Conservation (phyloP, 768 basidiomycete genomes). For the Pseudohyphozyma bogoriensis region DNA sequence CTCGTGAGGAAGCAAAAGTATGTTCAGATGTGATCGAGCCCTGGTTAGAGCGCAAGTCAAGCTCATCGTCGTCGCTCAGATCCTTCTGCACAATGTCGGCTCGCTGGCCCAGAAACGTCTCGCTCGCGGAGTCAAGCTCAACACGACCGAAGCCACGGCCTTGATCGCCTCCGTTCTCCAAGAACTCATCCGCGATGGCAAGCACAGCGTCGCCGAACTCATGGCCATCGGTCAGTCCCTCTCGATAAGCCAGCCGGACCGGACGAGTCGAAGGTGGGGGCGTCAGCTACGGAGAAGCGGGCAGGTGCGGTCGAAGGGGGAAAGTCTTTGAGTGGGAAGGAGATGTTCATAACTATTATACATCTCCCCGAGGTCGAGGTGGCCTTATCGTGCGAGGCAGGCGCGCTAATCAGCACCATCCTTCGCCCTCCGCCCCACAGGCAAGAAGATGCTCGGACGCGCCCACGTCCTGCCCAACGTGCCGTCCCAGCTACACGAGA, state of each 20-base stretch:
- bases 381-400: no score
- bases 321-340: no score
- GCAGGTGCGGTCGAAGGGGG: no score
- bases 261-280: no score
- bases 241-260: no score
- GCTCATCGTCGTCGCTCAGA: conserved; percentile 6
- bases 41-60: no score
- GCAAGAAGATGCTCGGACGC: conserved; percentile 76
- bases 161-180: conserved; percentile 87
- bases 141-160: conserved; percentile 75
- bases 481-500: conserved; percentile 61
- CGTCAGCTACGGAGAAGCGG: no score
- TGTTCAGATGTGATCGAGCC: no score
- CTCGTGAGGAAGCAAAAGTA: neutral
- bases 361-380: no score
- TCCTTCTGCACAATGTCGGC: conserved; percentile 70
- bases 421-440: conserved; percentile 43
- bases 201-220: conserved; percentile 71
- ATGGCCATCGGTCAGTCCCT: conserved; percentile 50
- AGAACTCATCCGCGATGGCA: conserved; percentile 86
- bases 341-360: no score
- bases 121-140: conserved; percentile 80
- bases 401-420: no score
- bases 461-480: conserved; percentile 69
- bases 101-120: conserved; percentile 86